Evolutionary conservation across 108 stramenopile species (phyloP).

Genomic region (Asterionellopsis glacialis): DNA sequence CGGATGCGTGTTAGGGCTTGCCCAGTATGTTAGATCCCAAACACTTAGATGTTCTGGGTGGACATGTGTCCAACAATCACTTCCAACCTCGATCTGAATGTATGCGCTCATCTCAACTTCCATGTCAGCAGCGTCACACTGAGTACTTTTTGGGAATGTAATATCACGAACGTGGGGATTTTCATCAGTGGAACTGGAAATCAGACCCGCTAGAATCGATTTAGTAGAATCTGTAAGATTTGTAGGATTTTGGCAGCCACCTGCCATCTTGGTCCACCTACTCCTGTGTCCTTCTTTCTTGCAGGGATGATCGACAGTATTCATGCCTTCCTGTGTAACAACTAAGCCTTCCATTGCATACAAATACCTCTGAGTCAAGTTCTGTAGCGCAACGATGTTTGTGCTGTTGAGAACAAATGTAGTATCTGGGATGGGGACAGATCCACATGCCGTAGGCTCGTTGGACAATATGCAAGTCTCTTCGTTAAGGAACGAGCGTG

Average conservation of each 20-base stretch:
- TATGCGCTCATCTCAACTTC: background rate
- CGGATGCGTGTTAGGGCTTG: conserved; percentile 11
- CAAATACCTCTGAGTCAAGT: background rate
- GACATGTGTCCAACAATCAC: conserved; percentile 27
- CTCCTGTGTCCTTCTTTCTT: background rate
- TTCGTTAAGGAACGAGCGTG: conserved; percentile 50
- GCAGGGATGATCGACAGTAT: background rate
- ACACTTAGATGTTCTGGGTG: conserved; percentile 46
- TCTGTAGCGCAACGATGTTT: too few species aligned
- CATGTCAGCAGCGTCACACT: too few species aligned
- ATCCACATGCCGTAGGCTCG: conserved; percentile 22
- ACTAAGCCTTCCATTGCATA: conserved; percentile 3
- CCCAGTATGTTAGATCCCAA: conserved; percentile 55
- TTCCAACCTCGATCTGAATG: background rate
- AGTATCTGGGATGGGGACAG: background rate
- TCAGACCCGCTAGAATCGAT: background rate
- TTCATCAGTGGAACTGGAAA: background rate
- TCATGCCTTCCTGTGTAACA: background rate
- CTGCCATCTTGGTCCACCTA: background rate
- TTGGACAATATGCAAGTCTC: conserved; percentile 33
- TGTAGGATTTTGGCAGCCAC: background rate
- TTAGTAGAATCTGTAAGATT: background rate
- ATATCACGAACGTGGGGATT: conserved; percentile 1
- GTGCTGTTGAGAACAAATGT: too few species aligned
- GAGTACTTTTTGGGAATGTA: too few species aligned